A percentile compares a stretch with the other conserved stretches of the same genome.
Evolutionary conservation across 306 rosid species (phyloP).

Genomic region (Dryas octopetala): DNA sequence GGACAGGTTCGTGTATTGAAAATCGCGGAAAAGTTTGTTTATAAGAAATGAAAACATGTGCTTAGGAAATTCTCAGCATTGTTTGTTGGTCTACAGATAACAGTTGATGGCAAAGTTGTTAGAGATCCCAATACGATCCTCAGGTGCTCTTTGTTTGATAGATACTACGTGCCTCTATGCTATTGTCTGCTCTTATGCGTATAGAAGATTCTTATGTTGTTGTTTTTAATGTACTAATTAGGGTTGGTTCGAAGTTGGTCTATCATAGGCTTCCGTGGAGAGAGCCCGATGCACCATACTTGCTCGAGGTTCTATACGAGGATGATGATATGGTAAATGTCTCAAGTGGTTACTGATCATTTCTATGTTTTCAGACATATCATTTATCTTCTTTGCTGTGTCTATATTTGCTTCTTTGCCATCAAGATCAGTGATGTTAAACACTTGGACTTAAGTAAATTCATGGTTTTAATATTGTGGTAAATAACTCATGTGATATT

Average conservation of each 20-base stretch:
- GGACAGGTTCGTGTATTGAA: slow-evolving; percentile 63
- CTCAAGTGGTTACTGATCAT: not conserved
- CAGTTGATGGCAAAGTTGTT: slow-evolving; percentile 55
- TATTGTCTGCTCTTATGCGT: not conserved
- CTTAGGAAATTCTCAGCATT: slow-evolving; percentile 27
- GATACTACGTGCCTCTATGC: not conserved
- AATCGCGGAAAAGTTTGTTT: slow-evolving; percentile 21
- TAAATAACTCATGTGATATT: not conserved
- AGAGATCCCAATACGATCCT: slow-evolving; percentile 60
- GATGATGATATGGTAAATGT: slow-evolving; percentile 74
- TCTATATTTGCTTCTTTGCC: slow-evolving; percentile 12
- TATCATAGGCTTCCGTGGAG: slow-evolving; percentile 92
- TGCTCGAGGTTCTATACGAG: slow-evolving; percentile 63
- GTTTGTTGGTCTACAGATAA: slow-evolving; percentile 53
- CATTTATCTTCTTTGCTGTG: not conserved
- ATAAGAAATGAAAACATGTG: slow-evolving; percentile 13
- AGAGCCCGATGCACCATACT: slow-evolving; percentile 77
- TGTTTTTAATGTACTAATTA: slow-evolving; percentile 18
- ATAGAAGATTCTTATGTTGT: slow-evolving; percentile 12
- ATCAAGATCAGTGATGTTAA: not conserved
- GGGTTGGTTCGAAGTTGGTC: slow-evolving; percentile 61
- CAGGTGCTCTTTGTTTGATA: slow-evolving; percentile 46
- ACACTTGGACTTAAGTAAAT: not conserved
- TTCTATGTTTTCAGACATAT: not conserved
- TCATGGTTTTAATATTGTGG: not conserved